These are phyloP conservation scores for Artomyces pyxidatus DNA, from an alignment of 768 basidiomycete species.

Conservation along the genomic window DNA sequence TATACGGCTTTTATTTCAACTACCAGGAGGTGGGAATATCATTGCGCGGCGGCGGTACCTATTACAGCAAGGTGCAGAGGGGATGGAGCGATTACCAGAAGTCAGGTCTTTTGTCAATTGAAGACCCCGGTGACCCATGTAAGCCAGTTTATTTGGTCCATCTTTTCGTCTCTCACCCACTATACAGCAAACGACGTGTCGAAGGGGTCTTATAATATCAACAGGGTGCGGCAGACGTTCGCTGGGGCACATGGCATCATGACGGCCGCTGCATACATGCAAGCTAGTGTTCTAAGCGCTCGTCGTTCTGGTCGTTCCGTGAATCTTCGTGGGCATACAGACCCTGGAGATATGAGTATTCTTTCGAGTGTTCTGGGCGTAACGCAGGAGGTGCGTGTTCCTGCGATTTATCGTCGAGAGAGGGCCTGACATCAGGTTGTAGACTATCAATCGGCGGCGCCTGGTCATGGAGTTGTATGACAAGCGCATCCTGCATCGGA, in stretches of 20 bases:
- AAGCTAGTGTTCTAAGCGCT: constrained; percentile 54
- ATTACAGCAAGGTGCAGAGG: constrained; percentile 73
- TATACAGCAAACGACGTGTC: constrained; percentile 86
- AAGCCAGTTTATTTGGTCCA: background rate
- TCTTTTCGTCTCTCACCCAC: background rate
- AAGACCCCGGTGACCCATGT: constrained; percentile 87
- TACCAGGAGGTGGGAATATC: constrained; percentile 88
- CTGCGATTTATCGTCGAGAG: constrained; percentile 2
- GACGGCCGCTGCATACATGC: constrained; percentile 61
- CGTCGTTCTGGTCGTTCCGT: constrained; percentile 43
- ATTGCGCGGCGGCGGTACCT: constrained; percentile 78
- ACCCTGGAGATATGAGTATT: constrained; percentile 67
- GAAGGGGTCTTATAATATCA: constrained; percentile 76
- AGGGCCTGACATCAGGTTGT: background rate
- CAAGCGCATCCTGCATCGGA: constrained; percentile 46
- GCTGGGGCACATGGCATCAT: constrained; percentile 76
- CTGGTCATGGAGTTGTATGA: constrained; percentile 65
- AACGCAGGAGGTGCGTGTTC: constrained; percentile 76
- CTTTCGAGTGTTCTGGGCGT: constrained; percentile 74
- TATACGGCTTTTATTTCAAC: constrained; percentile 90
- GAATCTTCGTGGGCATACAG: constrained; percentile 33
- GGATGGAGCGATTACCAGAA: constrained; percentile 71
- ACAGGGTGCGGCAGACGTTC: constrained; percentile 73
- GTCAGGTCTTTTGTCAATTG: constrained; percentile 65
- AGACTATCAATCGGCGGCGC: constrained; percentile 71